Conservation (phyloP, 1,284 basidiomycete species). For the Sutorius eximius region DNA sequence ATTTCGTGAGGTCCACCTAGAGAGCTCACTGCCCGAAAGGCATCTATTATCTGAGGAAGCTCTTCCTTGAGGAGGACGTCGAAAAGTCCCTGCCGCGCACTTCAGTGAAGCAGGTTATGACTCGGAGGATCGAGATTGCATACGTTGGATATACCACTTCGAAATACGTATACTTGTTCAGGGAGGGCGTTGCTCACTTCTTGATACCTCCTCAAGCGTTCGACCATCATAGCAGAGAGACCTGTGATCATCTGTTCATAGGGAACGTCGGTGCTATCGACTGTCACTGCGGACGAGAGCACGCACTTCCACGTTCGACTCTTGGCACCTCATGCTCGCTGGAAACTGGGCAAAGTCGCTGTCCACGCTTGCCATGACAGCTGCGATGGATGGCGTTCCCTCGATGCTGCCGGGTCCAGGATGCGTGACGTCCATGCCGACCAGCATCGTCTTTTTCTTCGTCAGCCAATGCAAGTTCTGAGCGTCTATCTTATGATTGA, state of each 20-base stretch:
- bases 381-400: constrained; percentile 77
- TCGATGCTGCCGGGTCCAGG: constrained; percentile 59
- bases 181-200: constrained; percentile 56
- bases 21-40: constrained; percentile 54
- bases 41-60: constrained; percentile 56
- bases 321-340: constrained; percentile 63
- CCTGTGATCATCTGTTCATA: constrained; percentile 62
- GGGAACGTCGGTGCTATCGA: background rate
- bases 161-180: constrained; percentile 49
- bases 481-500: constrained; percentile 66
- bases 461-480: constrained; percentile 61
- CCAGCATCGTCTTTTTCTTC: constrained; percentile 70
- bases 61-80: constrained; percentile 57
- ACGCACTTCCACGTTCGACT: constrained; percentile 67
- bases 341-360: constrained; percentile 68
- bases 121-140: constrained; percentile 12
- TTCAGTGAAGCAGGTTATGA: background rate
- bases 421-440: constrained; percentile 76
- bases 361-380: constrained; percentile 71
- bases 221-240: constrained; percentile 63
- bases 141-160: constrained; percentile 77
- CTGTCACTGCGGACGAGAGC: background rate
- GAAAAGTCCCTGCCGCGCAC: constrained; percentile 59
- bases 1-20: constrained; percentile 31
- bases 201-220: constrained; percentile 59